Evolutionary conservation across 139 green algal species (phyloP), one percentile per base, ranked within the genome.

Genomic region (Auxenochlorella pyrenoidosa): DNA sequence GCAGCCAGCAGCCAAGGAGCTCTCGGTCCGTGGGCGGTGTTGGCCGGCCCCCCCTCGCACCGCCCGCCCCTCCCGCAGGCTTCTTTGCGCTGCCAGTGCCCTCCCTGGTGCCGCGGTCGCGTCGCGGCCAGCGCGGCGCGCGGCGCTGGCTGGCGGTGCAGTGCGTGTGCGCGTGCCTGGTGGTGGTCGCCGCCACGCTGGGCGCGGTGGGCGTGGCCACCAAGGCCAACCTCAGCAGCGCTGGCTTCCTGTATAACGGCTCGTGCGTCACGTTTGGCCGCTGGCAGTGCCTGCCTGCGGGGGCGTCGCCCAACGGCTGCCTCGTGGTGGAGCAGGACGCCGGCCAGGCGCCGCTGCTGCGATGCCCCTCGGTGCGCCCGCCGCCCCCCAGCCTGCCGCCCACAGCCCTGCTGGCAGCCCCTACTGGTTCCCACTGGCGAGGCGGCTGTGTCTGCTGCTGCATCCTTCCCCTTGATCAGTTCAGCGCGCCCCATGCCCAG

Each of bases 211-310:
- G 89, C 0, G n/a, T 89, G 47, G 89, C 5, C 5, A 26, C 86
- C 40, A 76, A 85, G 63, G 75, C 78, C 2, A n/a, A 79, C 21
- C 22, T 89, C 3, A 84, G 78, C 41, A 32, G 63, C 30, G 26
- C 58, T 0, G 6, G 2, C 28, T 84, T 91, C 44, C 70, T 89
- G 22, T 36, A 88, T 8, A 47, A 63, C 44, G 79, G 63, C 22
- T 88, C 60, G 19, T 91, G 88, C 77, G 18, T 89, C 32, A 63
- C 72, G 15, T 73, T 91, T 38, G 54, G 63, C 54, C 66, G 65
- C 41, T 83, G 86, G 82, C 36, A 89, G 47, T 91, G 88, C 47
- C 41, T 91, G 40, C 75, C 76, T 19, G 59, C 30, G 10, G 66
- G 43, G 66, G 34, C 40, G 32, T 54, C 22, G 36, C 65, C 82